Conservation (phyloP, 257 asterid genomes). For the Gardenia jasminoides region DNA sequence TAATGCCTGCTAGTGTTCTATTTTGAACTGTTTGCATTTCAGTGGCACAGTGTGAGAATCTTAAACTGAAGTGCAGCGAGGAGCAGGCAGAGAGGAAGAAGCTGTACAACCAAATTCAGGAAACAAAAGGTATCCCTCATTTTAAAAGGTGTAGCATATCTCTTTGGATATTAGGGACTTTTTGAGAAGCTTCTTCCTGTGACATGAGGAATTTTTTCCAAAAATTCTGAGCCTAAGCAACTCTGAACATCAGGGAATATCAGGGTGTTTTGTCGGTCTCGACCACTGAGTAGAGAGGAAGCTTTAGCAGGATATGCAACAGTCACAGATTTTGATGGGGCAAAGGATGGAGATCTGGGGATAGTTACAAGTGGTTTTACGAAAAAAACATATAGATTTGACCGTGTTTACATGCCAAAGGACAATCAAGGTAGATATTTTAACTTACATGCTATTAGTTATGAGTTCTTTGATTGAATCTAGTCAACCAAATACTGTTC, state of each 20-base stretch:
- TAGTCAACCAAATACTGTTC: constrained; percentile 39
- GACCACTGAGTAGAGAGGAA: constrained; percentile 85
- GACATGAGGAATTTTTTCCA: too few relatives aligned
- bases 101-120: constrained; percentile 87
- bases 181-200: too few relatives aligned
- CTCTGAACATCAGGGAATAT: constrained; percentile 66
- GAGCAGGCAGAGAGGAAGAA: constrained; percentile 87
- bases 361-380: constrained; percentile 45
- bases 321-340: constrained; percentile 78
- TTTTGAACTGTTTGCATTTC: constrained; percentile 58
- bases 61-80: constrained; percentile 77
- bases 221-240: not conserved
- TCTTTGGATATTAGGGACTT: not conserved
- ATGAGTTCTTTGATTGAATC: constrained; percentile 5
- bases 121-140: constrained; percentile 91
- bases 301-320: constrained; percentile 54
- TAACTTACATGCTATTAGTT: too few relatives aligned
- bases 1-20: constrained; percentile 43
- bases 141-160: constrained; percentile 9
- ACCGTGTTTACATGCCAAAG: constrained; percentile 82
- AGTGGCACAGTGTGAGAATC: constrained; percentile 89
- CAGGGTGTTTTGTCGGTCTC: constrained; percentile 95
- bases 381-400: constrained; percentile 74
- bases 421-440: constrained; percentile 64
- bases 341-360: constrained; percentile 96